Evolutionary conservation across 192 early-diverging fungal species (phyloP), one percentile per base, ranked within the genome.

Genomic region (Umbelopsis ramanniana): DNA sequence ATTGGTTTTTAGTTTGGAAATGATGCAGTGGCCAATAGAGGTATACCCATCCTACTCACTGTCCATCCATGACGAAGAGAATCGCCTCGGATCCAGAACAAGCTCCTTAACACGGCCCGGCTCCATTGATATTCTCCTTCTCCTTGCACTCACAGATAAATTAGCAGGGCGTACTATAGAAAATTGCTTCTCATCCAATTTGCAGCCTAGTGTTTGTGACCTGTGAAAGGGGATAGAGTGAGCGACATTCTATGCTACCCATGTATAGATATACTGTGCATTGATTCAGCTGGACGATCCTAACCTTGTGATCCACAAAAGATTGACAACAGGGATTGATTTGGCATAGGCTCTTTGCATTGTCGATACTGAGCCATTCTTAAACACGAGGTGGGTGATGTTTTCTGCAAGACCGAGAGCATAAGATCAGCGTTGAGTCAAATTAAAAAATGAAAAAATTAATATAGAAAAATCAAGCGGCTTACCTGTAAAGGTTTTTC

Each of bases 71-170:
- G 38, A 47, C 26, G 52, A 63, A 5, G 57, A 63, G 35, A 63
- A 63, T 63, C 57, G 29, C 12, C 57, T 46, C 33, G 33, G 37
- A 29, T 73, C 48, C 48, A 73, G 21, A 17, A 72, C 37, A 19
- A 77, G 69, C 11, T 67, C 73, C 35, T 54, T 54, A 10, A 79
- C 70, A 72, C 70, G 54, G n/a, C 77, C 46, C 33, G 77, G 77
- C 40, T 79, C 70, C 77, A 79, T 79, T 29, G 77, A 74, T 54
- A 74, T 79, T 29, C 73, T 60, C 68, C 77, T 50, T 46, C 52
- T 70, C 4, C 29, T 52, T 19, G 26, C 29, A 14, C 60, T 57
- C 46, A 74, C 19, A 5, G 71, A 1, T 17, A 79, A 35, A 10
- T 52, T 55, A 14, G 71, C n/a, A 7, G 73, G 69, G 21, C 52